Conservation (phyloP, 2,329 filamentous ascomycete genomes). For the Diplodia scrobiculata region DNA sequence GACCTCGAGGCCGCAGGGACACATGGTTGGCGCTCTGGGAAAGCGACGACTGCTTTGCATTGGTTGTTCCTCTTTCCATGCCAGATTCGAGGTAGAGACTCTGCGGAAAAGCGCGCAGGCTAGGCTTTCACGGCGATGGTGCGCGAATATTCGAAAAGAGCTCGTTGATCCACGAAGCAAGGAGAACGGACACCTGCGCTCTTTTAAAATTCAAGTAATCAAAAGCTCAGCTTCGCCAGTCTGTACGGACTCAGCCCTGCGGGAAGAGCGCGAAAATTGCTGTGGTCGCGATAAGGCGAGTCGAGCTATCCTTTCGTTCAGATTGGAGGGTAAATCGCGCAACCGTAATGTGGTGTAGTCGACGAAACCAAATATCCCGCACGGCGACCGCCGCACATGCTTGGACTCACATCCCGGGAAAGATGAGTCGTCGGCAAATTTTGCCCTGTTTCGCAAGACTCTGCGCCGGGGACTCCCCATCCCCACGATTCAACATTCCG, state of each 20-base stretch:
- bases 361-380: not conserved
- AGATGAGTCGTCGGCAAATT: not conserved
- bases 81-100: not conserved
- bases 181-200: not conserved
- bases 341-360: not conserved
- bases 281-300: not conserved
- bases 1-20: not conserved
- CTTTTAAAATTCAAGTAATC: not conserved
- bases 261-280: not conserved
- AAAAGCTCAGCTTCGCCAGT: not conserved
- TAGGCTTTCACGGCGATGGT: not conserved
- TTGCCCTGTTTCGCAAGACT: not conserved
- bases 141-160: not conserved
- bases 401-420: not conserved
- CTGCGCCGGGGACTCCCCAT: not conserved
- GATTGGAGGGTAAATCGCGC: constrained; percentile 22
- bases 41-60: not conserved
- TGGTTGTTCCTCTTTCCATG: not conserved
- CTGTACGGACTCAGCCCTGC: not conserved
- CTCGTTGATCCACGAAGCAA: not conserved
- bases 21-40: not conserved
- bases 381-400: not conserved
- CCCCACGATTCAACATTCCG: not conserved
- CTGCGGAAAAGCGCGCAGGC: not conserved
- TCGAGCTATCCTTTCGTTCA: not conserved